phyloP scores from a whole-genome alignment of 805 yeast genomes.

The Cyberlindnera bimundalis region DNA sequence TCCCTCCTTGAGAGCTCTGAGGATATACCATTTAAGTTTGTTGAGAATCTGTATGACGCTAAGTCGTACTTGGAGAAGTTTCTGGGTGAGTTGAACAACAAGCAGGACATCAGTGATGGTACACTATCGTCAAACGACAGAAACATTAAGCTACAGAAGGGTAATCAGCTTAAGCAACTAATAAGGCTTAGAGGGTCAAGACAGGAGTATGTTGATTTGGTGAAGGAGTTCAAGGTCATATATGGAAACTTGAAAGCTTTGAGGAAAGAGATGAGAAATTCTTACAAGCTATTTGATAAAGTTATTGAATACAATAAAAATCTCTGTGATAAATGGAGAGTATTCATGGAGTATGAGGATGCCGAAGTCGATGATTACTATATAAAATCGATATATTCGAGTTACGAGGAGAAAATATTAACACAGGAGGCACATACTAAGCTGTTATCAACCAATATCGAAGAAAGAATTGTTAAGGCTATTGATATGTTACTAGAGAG shows the following conservation, averaged over 20 bases:
- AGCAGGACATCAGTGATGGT: too few relatives aligned
- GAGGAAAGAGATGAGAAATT: slow-evolving; percentile 18
- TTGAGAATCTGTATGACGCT: slow-evolving; percentile 19
- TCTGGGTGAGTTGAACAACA: slow-evolving; percentile 10
- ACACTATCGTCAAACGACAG: too few relatives aligned
- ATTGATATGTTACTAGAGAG: slow-evolving; percentile 23
- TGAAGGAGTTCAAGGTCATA: slow-evolving; percentile 10
- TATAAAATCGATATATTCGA: slow-evolving; percentile 28
- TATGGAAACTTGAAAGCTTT: slow-evolving; percentile 18
- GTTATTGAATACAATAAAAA: slow-evolving; percentile 16
- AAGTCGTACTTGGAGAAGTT: slow-evolving; percentile 18
- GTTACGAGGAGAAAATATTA: slow-evolving; percentile 27
- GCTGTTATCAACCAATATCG: slow-evolving; percentile 26
- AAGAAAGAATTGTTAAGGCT: slow-evolving; percentile 29
- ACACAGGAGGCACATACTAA: slow-evolving; percentile 29
- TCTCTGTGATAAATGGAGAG: slow-evolving; percentile 29
- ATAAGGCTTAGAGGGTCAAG: slow-evolving; percentile 1
- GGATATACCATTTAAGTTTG: slow-evolving; percentile 7
- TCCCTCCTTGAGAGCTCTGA: slow-evolving; percentile 15
- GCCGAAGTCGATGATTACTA: slow-evolving; percentile 16
- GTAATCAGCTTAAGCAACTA: neutral
- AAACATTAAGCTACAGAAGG: too few relatives aligned
- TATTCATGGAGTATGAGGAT: slow-evolving; percentile 29
- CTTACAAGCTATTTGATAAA: slow-evolving; percentile 11
- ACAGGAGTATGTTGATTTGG: slow-evolving; percentile 7